Conservation (phyloP, 768 basidiomycete species). For the Pisolithus marmoratus region DNA sequence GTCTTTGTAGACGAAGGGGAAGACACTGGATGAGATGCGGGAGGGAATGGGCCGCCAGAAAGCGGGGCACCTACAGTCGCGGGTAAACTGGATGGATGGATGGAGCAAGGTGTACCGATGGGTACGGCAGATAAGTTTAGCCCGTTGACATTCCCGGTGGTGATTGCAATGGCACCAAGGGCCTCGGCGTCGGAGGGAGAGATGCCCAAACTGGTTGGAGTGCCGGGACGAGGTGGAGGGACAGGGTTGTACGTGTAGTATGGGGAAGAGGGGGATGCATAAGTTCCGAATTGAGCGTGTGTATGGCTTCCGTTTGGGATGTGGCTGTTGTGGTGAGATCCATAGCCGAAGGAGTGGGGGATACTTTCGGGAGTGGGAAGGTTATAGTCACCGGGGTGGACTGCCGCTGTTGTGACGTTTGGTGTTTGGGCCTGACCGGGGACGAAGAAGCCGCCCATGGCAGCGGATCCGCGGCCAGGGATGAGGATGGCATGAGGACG, state of each 20-base stretch:
- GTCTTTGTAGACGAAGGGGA: background rate
- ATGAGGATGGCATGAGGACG: conserved; percentile 68
- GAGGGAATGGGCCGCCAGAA: conserved; percentile 1
- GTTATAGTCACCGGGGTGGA: conserved; percentile 33
- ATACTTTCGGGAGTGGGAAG: conserved; percentile 39
- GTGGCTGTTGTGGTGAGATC: conserved; percentile 9
- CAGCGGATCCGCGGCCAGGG: conserved; percentile 36
- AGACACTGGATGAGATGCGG: conserved; percentile 1
- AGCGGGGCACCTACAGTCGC: background rate
- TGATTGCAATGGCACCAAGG: conserved; percentile 11
- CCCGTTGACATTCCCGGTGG: background rate
- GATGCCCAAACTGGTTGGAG: conserved; percentile 18
- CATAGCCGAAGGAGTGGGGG: conserved; percentile 27
- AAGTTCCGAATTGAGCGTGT: conserved; percentile 13
- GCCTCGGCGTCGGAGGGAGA: conserved; percentile 23
- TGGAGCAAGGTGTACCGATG: conserved; percentile 11
- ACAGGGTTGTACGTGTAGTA: conserved; percentile 21
- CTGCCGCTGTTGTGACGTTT: conserved; percentile 2
- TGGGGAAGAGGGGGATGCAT: conserved; percentile 26
- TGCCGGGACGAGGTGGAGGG: conserved; percentile 3
- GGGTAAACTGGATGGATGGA: conserved; percentile 8
- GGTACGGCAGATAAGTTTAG: conserved; percentile 10
- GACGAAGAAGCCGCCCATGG: conserved; percentile 29
- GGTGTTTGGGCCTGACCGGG: conserved; percentile 11
- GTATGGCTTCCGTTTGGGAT: conserved; percentile 27